phyloP scores from a whole-genome alignment of 768 basidiomycete species.

The Termitomyces sp. region DNA sequence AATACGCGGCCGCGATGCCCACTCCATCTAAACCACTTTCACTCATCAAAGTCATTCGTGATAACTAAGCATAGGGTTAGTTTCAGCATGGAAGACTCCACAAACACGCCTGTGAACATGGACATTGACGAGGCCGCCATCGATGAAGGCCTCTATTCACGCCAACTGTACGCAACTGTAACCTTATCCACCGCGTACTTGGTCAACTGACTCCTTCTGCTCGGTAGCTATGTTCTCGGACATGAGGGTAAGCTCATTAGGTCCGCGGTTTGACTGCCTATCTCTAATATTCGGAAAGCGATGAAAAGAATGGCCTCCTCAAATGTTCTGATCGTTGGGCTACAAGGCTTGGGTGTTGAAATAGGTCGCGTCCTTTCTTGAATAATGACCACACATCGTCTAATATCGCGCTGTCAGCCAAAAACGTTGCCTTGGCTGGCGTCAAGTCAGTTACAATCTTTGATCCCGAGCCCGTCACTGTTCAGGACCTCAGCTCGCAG shows the following conservation, averaged over 20 bases:
- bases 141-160: slow-evolving; percentile 91
- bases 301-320: slow-evolving; percentile 99
- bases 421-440: slow-evolving; percentile 91
- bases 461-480: slow-evolving; percentile 82
- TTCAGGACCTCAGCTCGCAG: slow-evolving; percentile 93
- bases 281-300: slow-evolving; percentile 41
- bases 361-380: slow-evolving; percentile 49
- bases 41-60: slow-evolving; percentile 12
- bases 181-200: slow-evolving; percentile 4
- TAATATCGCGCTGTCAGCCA: slow-evolving; percentile 47
- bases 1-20: not conserved
- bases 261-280: not conserved
- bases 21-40: not conserved
- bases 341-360: slow-evolving; percentile 91
- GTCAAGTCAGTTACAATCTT: slow-evolving; percentile 96
- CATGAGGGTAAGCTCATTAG: slow-evolving; percentile 68
- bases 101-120: slow-evolving; percentile 50
- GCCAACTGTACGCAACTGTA: slow-evolving; percentile 67
- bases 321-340: slow-evolving; percentile 89
- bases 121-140: slow-evolving; percentile 84
- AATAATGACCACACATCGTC: slow-evolving; percentile 2
- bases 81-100: slow-evolving; percentile 29
- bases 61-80: slow-evolving; percentile 9
- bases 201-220: slow-evolving; percentile 13
- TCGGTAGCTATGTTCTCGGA: slow-evolving; percentile 82